A percentile compares a stretch with the other conserved stretches of the same genome.
phyloP scores from a whole-genome alignment of 441 rosid species.

The Jatropha podagrica region DNA sequence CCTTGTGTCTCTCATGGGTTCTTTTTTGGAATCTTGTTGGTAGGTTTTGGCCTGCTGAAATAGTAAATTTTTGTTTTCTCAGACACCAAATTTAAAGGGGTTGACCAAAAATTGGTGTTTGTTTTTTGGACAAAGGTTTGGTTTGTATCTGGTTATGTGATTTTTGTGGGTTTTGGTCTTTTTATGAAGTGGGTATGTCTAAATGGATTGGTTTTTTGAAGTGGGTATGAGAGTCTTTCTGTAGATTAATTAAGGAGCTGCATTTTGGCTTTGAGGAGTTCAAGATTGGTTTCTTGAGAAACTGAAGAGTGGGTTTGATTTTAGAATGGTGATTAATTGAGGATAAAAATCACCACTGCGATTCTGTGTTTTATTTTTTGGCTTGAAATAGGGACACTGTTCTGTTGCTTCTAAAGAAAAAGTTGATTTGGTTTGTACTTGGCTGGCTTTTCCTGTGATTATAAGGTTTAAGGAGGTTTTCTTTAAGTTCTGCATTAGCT shows the following conservation, averaged over 20 bases:
- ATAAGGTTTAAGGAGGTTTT: conserved; percentile 8
- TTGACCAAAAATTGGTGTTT: conserved; percentile 41
- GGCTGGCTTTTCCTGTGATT: neutral
- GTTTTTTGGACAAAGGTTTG: conserved; percentile 4
- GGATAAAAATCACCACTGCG: neutral
- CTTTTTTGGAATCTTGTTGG: conserved; percentile 41
- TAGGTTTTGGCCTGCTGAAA: conserved; percentile 33
- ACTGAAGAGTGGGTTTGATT: conserved; percentile 11
- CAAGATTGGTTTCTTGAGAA: neutral
- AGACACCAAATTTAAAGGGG: conserved; percentile 22
- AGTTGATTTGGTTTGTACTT: neutral
- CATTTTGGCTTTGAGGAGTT: conserved; percentile 29
- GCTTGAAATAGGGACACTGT: neutral
- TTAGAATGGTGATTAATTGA: conserved; percentile 8
- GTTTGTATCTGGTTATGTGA: conserved; percentile 13
- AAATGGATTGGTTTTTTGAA: conserved; percentile 27
- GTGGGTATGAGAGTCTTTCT: neutral
- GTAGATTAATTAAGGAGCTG: conserved; percentile 21
- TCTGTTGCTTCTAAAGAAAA: neutral
- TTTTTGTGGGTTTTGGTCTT: conserved; percentile 20
- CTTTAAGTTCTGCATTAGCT: conserved; percentile 19
- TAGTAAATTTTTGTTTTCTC: conserved; percentile 10
- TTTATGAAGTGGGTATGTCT: conserved; percentile 28
- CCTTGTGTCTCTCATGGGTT: conserved; percentile 25
- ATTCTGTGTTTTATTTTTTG: no score